Base-by-base conservation (phyloP, 2,329 filamentous ascomycete species). In the Pseudogymnoascus sp. region DNA sequence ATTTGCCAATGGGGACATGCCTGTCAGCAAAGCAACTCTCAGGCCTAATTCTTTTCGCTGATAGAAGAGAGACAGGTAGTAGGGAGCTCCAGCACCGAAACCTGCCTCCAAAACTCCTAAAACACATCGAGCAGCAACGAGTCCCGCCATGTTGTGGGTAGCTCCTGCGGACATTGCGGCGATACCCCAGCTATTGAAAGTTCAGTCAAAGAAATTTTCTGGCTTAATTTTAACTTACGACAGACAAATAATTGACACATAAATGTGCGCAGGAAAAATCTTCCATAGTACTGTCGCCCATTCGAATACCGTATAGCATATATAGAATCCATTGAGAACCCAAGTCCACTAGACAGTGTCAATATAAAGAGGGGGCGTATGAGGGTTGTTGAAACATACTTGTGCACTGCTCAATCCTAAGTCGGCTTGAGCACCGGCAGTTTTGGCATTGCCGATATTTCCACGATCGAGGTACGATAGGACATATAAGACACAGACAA, bases 111-210 rank as follows among this genome's bases (percentile, higher is more conserved):
- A 70, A 6, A 71, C 64, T 7, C 61, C 66, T 28, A 58, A 37
- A 43, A 43, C 33, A 61, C 14, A 65, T 37, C 14, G 66, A 25
- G 43, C 61, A 16, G 59, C 63, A 35, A 2, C 79, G 76, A 7
- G 85, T 85, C 70, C 25, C 8, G 45, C 21, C 41, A 52, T 31
- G 23, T 28, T 28, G 90, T 88, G 4, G 81, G 84, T 63, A 85
- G 88, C 1, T 85, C 86, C 5, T 88, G 76, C 2, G 84, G 41
- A 45, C 41, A 45, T 68, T 3, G 67, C 68, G 23, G 62, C 63
- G 2, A 64, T 28, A 40, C 68, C 68, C 68, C 68, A 69, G 18
- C 45, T 52, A 52, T 52, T 31, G 3, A 11, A 28, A 16, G 4
- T 28, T 23, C 62, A 64, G 16, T 25, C 2, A 33, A 62, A 8